Percentiles rank a stretch among this genome's conserved stretches.
These are phyloP conservation scores for Microdochium nivale DNA, from an alignment of 2,329 filamentous ascomycete genomes.

Conservation along the genomic window DNA sequence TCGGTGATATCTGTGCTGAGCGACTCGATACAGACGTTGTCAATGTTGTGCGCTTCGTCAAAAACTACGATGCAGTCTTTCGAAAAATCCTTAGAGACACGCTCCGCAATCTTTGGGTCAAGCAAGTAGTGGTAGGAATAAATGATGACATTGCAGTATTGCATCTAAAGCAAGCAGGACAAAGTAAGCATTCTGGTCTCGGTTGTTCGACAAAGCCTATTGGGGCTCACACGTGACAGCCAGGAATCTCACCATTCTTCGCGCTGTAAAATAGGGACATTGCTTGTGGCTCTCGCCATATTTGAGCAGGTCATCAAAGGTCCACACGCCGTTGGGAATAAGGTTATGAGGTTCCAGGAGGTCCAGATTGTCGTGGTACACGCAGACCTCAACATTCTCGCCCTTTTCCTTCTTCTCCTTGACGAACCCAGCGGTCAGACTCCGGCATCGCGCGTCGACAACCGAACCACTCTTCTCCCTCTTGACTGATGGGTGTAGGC, in stretches of 20 bases:
- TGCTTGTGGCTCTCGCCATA: constrained; percentile 96
- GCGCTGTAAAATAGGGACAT: constrained; percentile 92
- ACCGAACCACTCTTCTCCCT: constrained; percentile 90
- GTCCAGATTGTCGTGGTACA: constrained; percentile 97
- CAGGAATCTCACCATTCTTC: constrained; percentile 65
- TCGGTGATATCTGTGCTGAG: constrained; percentile 95
- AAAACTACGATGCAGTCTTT: constrained; percentile 99
- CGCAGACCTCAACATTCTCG: constrained; percentile 87
- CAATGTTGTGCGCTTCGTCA: constrained; percentile 97
- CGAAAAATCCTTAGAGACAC: constrained; percentile 89
- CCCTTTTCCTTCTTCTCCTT: constrained; percentile 96
- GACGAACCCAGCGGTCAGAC: constrained; percentile 91
- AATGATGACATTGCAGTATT: constrained; percentile 98
- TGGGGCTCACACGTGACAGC: too few relatives aligned
- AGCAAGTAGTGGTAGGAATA: constrained; percentile 98
- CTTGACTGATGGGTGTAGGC: constrained; percentile 91
- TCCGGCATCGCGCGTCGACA: constrained; percentile 92
- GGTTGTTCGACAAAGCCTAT: not conserved
- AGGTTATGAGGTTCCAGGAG: constrained; percentile 90
- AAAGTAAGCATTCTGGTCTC: not conserved
- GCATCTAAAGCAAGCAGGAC: constrained; percentile 55
- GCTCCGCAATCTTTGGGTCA: constrained; percentile 94
- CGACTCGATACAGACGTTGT: constrained; percentile 98
- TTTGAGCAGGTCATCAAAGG: constrained; percentile 75
- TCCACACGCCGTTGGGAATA: constrained; percentile 92